phyloP scores from a whole-genome alignment of 495 filamentous ascomycete genomes.

The Lentithecium fluviatile region DNA sequence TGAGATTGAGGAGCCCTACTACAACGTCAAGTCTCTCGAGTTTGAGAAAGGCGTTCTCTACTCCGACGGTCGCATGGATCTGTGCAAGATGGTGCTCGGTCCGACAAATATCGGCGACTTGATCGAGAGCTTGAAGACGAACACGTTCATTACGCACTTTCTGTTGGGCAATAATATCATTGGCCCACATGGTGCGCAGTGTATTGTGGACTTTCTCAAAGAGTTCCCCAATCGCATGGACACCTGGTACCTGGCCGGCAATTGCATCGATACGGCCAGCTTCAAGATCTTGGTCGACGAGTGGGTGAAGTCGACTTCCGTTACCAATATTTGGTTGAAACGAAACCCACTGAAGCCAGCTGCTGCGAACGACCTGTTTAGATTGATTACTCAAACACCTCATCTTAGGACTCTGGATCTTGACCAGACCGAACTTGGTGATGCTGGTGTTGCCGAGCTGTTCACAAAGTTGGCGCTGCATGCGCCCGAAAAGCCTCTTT shows the following conservation, averaged over 20 bases:
- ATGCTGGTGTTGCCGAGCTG: slow-evolving; percentile 40
- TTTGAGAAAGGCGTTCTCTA: slow-evolving; percentile 41
- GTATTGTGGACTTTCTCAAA: slow-evolving; percentile 42
- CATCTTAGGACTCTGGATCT: slow-evolving; percentile 47
- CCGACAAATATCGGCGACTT: slow-evolving; percentile 43
- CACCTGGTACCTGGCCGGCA: slow-evolving; percentile 50
- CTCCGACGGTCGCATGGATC: slow-evolving; percentile 38
- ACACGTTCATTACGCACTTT: slow-evolving; percentile 45
- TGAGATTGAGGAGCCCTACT: slow-evolving; percentile 33
- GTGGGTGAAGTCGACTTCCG: slow-evolving; percentile 36
- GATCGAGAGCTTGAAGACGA: slow-evolving; percentile 41
- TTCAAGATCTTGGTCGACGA: slow-evolving; percentile 41
- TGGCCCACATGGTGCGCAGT: slow-evolving; percentile 42
- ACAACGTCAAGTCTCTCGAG: slow-evolving; percentile 34
- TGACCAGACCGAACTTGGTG: slow-evolving; percentile 47
- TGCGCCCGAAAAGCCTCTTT: slow-evolving; percentile 9
- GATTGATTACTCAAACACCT: slow-evolving; percentile 36
- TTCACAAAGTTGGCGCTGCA: slow-evolving; percentile 37
- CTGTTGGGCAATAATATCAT: slow-evolving; percentile 50
- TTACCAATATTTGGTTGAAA: slow-evolving; percentile 50
- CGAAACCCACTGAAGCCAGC: slow-evolving; percentile 46
- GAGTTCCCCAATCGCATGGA: slow-evolving; percentile 44
- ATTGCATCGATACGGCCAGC: slow-evolving; percentile 40
- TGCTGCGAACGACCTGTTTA: slow-evolving; percentile 34
- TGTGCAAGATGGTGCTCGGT: slow-evolving; percentile 46